Conservation (phyloP, 768 basidiomycete species). For the Pisolithus orientalis region DNA sequence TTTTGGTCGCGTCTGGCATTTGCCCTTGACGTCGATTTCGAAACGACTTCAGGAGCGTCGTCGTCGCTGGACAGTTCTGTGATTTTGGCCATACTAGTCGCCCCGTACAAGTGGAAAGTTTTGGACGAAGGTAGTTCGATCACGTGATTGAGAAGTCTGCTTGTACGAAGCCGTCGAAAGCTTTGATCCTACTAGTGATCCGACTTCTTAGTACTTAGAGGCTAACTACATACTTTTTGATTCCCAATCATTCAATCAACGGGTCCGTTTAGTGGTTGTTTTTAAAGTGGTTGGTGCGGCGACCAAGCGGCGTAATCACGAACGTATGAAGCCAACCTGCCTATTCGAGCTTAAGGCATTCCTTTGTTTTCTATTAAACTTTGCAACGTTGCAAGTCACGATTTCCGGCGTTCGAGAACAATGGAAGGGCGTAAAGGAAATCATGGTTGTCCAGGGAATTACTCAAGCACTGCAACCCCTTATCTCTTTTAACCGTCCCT, state of each 20-base stretch:
- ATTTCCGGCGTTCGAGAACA: background rate
- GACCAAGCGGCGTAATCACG: too few species aligned
- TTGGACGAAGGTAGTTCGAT: too few species aligned
- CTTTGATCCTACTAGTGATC: too few species aligned
- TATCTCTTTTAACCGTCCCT: background rate
- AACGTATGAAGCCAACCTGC: background rate
- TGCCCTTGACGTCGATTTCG: constrained; percentile 42
- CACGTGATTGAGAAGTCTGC: too few species aligned
- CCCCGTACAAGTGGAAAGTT: too few species aligned
- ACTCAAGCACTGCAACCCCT: background rate
- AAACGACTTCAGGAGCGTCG: constrained; percentile 45
- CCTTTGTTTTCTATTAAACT: background rate
- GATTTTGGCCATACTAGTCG: constrained; percentile 13
- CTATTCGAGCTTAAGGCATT: background rate
- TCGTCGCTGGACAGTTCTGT: constrained; percentile 28
- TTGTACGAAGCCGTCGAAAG: too few species aligned
- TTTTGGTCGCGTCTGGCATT: constrained; percentile 31
- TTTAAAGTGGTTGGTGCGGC: too few species aligned
- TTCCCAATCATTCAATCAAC: too few species aligned
- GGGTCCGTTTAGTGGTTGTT: too few species aligned
- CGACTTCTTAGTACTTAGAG: too few species aligned
- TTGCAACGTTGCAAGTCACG: background rate
- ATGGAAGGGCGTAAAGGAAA: background rate
- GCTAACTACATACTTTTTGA: too few species aligned
- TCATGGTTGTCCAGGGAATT: background rate